Evolutionary conservation across 352 stramenopile species (phyloP).

Genomic region (Thraustotheca clavata): DNA sequence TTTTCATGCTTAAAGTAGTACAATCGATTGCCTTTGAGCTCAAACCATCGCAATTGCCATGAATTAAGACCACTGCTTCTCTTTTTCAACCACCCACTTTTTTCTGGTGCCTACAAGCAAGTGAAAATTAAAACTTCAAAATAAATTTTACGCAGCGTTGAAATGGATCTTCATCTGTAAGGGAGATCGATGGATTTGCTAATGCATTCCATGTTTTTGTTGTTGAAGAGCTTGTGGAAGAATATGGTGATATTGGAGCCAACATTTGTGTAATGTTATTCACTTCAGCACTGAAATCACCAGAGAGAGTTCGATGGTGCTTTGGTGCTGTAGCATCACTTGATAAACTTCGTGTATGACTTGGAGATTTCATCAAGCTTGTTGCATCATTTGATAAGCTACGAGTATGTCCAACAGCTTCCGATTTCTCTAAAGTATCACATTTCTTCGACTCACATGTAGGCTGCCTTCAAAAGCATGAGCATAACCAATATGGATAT

Average conservation of each 20-base stretch:
- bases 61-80: slow-evolving; percentile 58
- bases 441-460: not conserved
- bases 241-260: not conserved
- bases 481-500: too few species aligned
- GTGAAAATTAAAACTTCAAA: slow-evolving; percentile 13
- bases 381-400: slow-evolving; percentile 1
- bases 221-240: not conserved
- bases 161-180: slow-evolving; percentile 19
- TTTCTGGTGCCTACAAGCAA: slow-evolving; percentile 31
- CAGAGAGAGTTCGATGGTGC: not conserved
- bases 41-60: slow-evolving; percentile 72
- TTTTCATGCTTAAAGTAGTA: slow-evolving; percentile 73
- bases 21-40: slow-evolving; percentile 68
- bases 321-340: not conserved
- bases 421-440: not conserved
- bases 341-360: not conserved
- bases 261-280: not conserved
- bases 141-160: slow-evolving; percentile 9
- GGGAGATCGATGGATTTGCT: not conserved
- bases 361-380: not conserved
- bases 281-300: not conserved
- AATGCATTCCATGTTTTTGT: slow-evolving; percentile 13
- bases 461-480: too few species aligned
- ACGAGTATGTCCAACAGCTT: not conserved
- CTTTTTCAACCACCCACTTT: slow-evolving; percentile 74